Base-by-base conservation (phyloP, 2,329 filamentous ascomycete genomes). In the Talaromyces sp. region DNA sequence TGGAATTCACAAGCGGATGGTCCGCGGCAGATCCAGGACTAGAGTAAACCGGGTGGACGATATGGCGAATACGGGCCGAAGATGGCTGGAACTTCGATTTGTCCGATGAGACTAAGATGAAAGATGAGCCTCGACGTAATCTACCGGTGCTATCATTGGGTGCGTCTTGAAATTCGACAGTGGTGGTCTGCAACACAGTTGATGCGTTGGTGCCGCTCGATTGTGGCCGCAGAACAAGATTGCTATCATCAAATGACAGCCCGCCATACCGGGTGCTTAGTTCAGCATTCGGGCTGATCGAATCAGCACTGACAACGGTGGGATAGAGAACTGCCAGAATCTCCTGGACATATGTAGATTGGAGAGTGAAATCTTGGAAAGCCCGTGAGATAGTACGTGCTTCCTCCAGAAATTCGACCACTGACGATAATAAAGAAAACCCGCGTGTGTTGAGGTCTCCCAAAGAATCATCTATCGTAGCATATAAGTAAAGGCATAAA, bases 241-340 rank as follows among this genome's bases (percentile, higher is more conserved):
- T 90, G 40, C 87, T 86, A 1, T 91, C 91, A 61, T 94, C 90
- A 61, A 96, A 96, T 0, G 86, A 93, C 52, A 96, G 81, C 1
- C 85, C 83, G 10, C 89, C 89, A 60, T 92, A 88, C 62, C 88
- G 83, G 14, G 91, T 92, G 63, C 91, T 86, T n/a, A 97, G 76
- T 70, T 99, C 94, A 0, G 86, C 89, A 63, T 94, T 89, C 0
- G 94, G 86, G 49, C 84, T 88, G 35, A 97, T 87, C 19, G 86
- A 82, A 71, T 97, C 91, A 11, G 90, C 87, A 62, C 90, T 93
- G 22, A 96, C 91, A 45, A 97, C 83, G 16, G 94, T 85, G 1
- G 94, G 92, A 67, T 94, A 99, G 2, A 97, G 77, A 11, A 91
- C 87, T 32, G 85, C 84, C 0, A 97, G 79, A 3, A 99, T 76